Evolutionary conservation across 148 eudicot genomes (phyloP), one percentile per base, ranked within the genome.

Genomic region (Rhododendron williamsianum): DNA sequence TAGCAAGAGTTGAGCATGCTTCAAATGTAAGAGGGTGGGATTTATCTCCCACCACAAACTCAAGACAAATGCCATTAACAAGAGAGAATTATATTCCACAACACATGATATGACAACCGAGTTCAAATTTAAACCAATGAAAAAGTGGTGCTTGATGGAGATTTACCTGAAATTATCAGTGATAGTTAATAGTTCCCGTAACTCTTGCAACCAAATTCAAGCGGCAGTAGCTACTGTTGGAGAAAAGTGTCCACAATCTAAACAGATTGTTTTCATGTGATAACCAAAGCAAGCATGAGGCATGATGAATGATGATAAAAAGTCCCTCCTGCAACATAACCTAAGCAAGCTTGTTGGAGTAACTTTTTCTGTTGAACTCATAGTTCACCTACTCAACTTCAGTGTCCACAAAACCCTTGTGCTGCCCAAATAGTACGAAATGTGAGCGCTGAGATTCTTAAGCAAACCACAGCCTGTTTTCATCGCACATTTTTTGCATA

Each of bases 61-160:
- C 83, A 35, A 23, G 38, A 81, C 83, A 81, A 33, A 27, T 35
- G 0, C 83, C 45, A 54, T 52, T 54, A 69, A 81, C 67, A 38
- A 46, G 9, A 8, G 48, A 46, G 48, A 46, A 46, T 46, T 8
- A 19, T 21, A 60, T 60, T 60, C 67, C 67, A 60, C 3, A 67
- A 67, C 33, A 67, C 35, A 67, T 25, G 30, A 10, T 25, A 72
- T 10, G 76, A 38, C 38, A 12, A 27, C 16, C 18, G 21, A 33
- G 76, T 12, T 30, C 6, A 72, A 72, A 30, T 33, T 30, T 2
- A 3, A 72, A 72, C 10, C 33, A 3, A 72, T 12, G 43, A 63
- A 72, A 71, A 71, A 33, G 1, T 72, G 76, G 76, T 72, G 4
- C 33, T 65, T 65, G 35, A 38, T 88, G 88, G 89, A 88, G 88